Evolutionary conservation across 352 stramenopile genomes (phyloP), one percentile per base, ranked within the genome.

Genomic region (Phytopythium sindhum): DNA sequence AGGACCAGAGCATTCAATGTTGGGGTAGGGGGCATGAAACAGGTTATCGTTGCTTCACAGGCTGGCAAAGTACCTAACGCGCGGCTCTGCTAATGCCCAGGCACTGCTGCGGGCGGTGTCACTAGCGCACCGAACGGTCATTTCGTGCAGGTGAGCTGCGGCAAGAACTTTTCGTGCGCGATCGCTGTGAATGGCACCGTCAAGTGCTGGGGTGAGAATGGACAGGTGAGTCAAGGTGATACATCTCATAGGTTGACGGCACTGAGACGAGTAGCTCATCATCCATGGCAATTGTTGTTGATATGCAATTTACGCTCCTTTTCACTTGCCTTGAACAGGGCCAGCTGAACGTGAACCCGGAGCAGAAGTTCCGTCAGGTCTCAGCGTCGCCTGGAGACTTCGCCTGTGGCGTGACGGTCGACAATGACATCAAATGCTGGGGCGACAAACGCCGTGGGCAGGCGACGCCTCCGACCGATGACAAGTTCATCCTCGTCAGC

Each of bases 121-220:
- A 69, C 70, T 8, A 69, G 57, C 4, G 64, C 78, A 7, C 82
- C 81, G 2, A 52, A 15, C 6, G 86, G 84, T 2, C 81, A 80
- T 50, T 94, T 89, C 35, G 68, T 90, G 23, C 87, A 96, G 73
- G 84, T 96, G 12, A 91, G 72, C 41, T 91, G 82, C 31, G 85
- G 86, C 42, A 88, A 84, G 68, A 72, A 77, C 64, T 89, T 87
- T 35, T 82, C 81, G 15, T 89, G 80, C 52, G 80, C 80, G 21
- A 69, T 89, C 60, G 67, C 72, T 4, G 72, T 61, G 19, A 80
- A 91, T 23, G 86, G 80, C 15, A 50, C 45, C 5, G 80, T 79
- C 12, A 66, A 61, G 6, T 94, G 79, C 60, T 95, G 78, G 86
- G 84, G 82, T 29, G 79, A 89, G n/a, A 89, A 91, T 24, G 67